Evolutionary conservation across 2,329 filamentous ascomycete genomes (phyloP).

Genomic region (Periconia digitata): DNA sequence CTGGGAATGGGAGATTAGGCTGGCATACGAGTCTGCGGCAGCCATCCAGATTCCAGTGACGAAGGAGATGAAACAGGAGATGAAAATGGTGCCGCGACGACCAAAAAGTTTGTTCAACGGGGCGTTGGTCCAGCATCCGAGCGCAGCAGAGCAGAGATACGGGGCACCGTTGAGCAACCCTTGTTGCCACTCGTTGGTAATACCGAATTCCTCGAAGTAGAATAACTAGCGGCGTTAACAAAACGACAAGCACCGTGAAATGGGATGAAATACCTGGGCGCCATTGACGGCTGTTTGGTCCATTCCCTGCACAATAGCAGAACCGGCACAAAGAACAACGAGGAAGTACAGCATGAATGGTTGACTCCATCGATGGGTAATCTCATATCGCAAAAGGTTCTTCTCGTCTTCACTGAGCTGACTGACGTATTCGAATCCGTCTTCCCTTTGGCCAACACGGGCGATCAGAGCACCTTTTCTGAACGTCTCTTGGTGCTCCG

Average conservation of each 20-base stretch:
- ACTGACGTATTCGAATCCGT: conserved; percentile 51
- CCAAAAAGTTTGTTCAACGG: conserved; percentile 35
- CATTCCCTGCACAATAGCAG: conserved; percentile 67
- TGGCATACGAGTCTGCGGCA: conserved; percentile 25
- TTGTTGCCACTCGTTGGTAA: conserved; percentile 30
- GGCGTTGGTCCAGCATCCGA: conserved; percentile 38
- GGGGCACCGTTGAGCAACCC: conserved; percentile 34
- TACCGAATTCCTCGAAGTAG: conserved; percentile 32
- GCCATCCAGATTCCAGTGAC: conserved; percentile 38
- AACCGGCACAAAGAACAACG: conserved; percentile 66
- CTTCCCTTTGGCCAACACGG: conserved; percentile 48
- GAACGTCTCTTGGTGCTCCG: conserved; percentile 52
- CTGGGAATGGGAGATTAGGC: neutral
- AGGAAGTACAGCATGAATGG: conserved; percentile 66
- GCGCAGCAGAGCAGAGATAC: conserved; percentile 45
- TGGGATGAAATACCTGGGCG: conserved; percentile 21
- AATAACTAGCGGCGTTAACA: conserved; percentile 17
- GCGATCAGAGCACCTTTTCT: conserved; percentile 56
- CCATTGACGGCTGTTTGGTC: conserved; percentile 39
- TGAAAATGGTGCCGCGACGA: conserved; percentile 37
- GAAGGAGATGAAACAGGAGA: conserved; percentile 36
- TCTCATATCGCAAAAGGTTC: conserved; percentile 60
- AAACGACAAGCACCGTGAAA: neutral
- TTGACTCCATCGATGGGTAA: conserved; percentile 69
- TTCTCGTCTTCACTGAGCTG: conserved; percentile 59